Evolutionary conservation across 2,329 filamentous ascomycete species (phyloP).

Genomic region (Apiospora koreana): DNA sequence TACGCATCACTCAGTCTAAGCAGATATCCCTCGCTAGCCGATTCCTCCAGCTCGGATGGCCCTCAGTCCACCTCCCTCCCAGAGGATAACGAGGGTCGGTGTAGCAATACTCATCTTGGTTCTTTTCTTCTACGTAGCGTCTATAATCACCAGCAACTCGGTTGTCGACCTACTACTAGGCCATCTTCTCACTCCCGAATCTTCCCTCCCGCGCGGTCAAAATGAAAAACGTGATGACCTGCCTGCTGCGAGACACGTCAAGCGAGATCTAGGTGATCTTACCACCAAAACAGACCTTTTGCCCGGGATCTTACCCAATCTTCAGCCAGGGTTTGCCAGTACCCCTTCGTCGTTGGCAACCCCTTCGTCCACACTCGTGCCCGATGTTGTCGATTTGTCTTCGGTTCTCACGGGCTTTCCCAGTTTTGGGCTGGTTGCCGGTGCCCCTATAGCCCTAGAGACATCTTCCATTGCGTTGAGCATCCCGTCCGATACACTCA

Average conservation of each 20-base stretch:
- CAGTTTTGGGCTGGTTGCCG: too few species aligned
- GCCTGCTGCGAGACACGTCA: background rate
- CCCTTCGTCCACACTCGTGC: background rate
- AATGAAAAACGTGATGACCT: background rate
- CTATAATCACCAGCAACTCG: background rate
- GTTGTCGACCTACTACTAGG: background rate
- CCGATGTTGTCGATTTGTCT: background rate
- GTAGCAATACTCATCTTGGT: conserved; percentile 19
- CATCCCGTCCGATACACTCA: too few species aligned
- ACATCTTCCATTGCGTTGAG: too few species aligned
- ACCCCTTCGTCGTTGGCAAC: background rate
- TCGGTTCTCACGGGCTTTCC: too few species aligned
- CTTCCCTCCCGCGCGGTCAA: background rate
- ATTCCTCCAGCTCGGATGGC: conserved; percentile 19
- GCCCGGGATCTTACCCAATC: background rate
- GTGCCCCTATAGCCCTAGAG: too few species aligned
- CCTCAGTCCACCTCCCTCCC: conserved; percentile 18
- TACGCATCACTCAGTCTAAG: background rate
- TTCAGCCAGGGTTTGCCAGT: background rate
- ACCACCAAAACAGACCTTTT: background rate
- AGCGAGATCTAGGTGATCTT: background rate
- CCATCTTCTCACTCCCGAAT: background rate
- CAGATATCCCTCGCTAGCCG: background rate
- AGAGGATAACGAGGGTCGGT: conserved; percentile 20
- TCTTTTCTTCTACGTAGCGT: background rate